These are phyloP conservation scores for Penicillium janthinellum DNA, from an alignment of 2,329 filamentous ascomycete species.

Conservation along the genomic window DNA sequence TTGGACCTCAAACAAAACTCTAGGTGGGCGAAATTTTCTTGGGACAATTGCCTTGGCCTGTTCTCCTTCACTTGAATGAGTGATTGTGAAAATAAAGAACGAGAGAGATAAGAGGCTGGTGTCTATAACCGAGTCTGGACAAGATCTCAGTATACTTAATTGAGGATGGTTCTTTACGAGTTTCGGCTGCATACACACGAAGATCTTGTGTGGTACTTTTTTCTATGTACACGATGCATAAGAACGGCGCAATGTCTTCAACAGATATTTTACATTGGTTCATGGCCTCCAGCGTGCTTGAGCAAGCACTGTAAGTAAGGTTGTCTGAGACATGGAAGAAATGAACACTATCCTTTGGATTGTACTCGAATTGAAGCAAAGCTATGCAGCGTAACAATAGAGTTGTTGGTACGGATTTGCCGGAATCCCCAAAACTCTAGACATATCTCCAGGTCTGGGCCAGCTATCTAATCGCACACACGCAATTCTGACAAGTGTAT, in stretches of 20 bases:
- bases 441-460: too few relatives aligned
- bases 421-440: background rate
- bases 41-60: conserved; percentile 16
- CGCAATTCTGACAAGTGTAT: background rate
- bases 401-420: background rate
- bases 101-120: conserved; percentile 9
- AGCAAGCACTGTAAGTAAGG: too few relatives aligned
- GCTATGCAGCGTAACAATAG: background rate
- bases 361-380: background rate
- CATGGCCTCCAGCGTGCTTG: background rate
- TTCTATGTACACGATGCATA: background rate
- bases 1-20: background rate
- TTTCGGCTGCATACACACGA: conserved; percentile 15
- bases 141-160: conserved; percentile 23
- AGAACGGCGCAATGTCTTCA: conserved; percentile 3
- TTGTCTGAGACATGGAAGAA: background rate
- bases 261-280: background rate
- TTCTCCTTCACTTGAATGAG: conserved; percentile 17
- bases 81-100: conserved; percentile 22
- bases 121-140: conserved; percentile 16
- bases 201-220: background rate
- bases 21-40: conserved; percentile 17
- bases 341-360: background rate
- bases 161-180: conserved; percentile 15
- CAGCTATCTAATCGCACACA: background rate